Evolutionary conservation across 495 filamentous ascomycete species (phyloP).

Genomic region (Aspergillus affinis): DNA sequence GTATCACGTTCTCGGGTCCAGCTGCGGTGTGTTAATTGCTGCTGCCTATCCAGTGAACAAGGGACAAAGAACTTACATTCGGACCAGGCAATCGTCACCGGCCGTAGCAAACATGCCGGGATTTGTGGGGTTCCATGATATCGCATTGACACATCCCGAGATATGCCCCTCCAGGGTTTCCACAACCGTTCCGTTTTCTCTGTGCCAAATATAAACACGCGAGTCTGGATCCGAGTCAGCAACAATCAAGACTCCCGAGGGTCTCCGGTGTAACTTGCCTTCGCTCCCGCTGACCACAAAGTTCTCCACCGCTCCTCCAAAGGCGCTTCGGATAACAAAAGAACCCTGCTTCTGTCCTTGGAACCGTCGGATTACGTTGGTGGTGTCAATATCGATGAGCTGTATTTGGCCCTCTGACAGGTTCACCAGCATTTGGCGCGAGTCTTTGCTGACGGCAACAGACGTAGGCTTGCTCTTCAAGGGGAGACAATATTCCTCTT

Average conservation of each 20-base stretch:
- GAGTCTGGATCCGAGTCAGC: slow-evolving; percentile 58
- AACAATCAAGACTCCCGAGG: neutral
- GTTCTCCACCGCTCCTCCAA: slow-evolving; percentile 87
- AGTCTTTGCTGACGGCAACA: slow-evolving; percentile 78
- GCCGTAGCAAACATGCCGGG: slow-evolving; percentile 87
- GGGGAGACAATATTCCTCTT: slow-evolving; percentile 70
- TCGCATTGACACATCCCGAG: slow-evolving; percentile 80
- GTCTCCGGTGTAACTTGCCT: slow-evolving; percentile 53
- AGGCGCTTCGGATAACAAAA: slow-evolving; percentile 75
- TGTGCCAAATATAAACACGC: slow-evolving; percentile 85
- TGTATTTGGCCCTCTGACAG: slow-evolving; percentile 72
- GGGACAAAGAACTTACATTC: slow-evolving; percentile 62
- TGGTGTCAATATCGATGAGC: slow-evolving; percentile 72
- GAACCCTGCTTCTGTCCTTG: slow-evolving; percentile 67
- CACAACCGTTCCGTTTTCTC: slow-evolving; percentile 71
- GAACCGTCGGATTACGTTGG: slow-evolving; percentile 69
- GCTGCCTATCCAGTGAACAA: neutral
- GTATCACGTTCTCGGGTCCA: slow-evolving; percentile 41
- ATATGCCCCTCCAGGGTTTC: slow-evolving; percentile 74
- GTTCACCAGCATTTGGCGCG: slow-evolving; percentile 76
- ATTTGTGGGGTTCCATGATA: slow-evolving; percentile 84
- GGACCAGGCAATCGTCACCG: slow-evolving; percentile 81
- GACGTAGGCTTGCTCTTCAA: slow-evolving; percentile 70
- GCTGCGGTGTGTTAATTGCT: slow-evolving; percentile 31
- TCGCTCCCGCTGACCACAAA: slow-evolving; percentile 91